A percentile compares a stretch with the other conserved stretches of the same genome.
phyloP scores from a whole-genome alignment of 2,329 filamentous ascomycete species.

The Hypoxylon sp. region DNA sequence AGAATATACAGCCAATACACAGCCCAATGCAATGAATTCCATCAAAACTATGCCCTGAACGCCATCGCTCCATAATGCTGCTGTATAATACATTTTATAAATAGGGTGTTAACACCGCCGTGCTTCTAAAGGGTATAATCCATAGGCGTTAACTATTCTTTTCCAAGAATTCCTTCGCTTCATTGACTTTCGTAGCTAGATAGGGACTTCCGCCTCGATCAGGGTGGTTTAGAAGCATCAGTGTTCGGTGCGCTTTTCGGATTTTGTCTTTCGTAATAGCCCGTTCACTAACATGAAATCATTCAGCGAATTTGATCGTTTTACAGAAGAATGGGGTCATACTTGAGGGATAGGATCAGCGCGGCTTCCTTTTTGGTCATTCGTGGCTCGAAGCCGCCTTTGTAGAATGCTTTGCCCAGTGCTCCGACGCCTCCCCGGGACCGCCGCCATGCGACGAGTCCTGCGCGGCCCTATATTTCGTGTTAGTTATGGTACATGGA shows the following conservation, averaged over 20 bases:
- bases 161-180: constrained; percentile 96
- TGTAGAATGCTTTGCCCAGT: constrained; percentile 94
- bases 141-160: constrained; percentile 66
- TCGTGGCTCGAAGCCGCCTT: constrained; percentile 95
- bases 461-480: constrained; percentile 82
- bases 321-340: constrained; percentile 51
- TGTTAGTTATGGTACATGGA: constrained; percentile 3
- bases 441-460: constrained; percentile 88
- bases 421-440: constrained; percentile 83
- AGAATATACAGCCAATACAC: constrained; percentile 21
- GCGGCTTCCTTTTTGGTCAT: constrained; percentile 95
- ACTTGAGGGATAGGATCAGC: constrained; percentile 92
- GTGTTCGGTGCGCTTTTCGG: constrained; percentile 92
- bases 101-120: neutral
- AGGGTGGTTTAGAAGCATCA: constrained; percentile 98
- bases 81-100: constrained; percentile 44
- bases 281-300: constrained; percentile 75
- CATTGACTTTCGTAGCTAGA: constrained; percentile 97
- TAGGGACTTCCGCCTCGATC: constrained; percentile 98
- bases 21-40: constrained; percentile 32
- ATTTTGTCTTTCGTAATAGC: constrained; percentile 92
- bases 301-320: constrained; percentile 21
- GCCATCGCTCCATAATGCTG: constrained; percentile 52
- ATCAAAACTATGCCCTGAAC: constrained; percentile 47
- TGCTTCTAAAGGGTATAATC: neutral